These are phyloP conservation scores for Ormosia semicastrata DNA, from an alignment of 306 rosid genomes.

Conservation along the genomic window DNA sequence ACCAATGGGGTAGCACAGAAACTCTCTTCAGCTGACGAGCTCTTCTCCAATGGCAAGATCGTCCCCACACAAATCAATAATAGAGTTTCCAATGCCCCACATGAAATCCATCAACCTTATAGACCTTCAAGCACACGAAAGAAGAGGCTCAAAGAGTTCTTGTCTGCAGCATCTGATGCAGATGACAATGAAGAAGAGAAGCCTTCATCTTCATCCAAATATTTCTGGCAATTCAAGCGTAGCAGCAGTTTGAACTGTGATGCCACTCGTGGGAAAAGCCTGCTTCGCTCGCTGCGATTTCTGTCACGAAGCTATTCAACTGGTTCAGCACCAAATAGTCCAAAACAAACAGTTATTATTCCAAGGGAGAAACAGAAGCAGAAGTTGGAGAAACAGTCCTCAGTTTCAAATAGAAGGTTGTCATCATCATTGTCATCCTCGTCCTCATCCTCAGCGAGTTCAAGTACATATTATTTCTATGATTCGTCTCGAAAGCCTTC, in stretches of 20 bases:
- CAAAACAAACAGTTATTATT: constrained; percentile 38
- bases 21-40: constrained; percentile 84
- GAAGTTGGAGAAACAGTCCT: constrained; percentile 64
- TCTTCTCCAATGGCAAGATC: constrained; percentile 82
- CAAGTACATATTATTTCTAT: constrained; percentile 56
- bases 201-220: constrained; percentile 47
- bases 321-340: constrained; percentile 70
- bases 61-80: constrained; percentile 61
- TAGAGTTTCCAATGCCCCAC: neutral
- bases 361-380: constrained; percentile 52
- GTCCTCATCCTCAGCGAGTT: constrained; percentile 50
- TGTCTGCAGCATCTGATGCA: constrained; percentile 46
- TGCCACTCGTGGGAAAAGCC: constrained; percentile 37
- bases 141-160: constrained; percentile 82
- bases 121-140: constrained; percentile 26
- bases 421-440: too few relatives aligned
- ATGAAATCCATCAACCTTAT: constrained; percentile 22
- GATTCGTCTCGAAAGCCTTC: constrained; percentile 46
- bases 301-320: constrained; percentile 88
- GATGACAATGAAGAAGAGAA: constrained; percentile 45
- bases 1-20: constrained; percentile 47
- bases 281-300: constrained; percentile 72
- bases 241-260: constrained; percentile 85
- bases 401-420: constrained; percentile 66
- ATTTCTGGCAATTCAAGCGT: constrained; percentile 86